These are phyloP conservation scores for Spergularia bocconei DNA, from an alignment of 148 eudicot genomes.

Conservation along the genomic window DNA sequence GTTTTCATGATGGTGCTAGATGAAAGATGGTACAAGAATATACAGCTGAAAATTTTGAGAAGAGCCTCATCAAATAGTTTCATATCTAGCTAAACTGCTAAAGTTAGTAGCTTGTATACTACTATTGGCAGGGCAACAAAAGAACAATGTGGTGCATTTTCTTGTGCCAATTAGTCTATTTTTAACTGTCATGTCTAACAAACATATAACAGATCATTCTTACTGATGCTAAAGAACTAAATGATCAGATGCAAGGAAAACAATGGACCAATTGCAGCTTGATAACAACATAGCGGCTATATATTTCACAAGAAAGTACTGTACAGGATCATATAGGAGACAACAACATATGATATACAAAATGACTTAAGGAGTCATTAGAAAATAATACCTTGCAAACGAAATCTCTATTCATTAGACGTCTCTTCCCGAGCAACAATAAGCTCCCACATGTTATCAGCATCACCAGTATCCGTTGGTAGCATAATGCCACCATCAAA, in stretches of 20 bases:
- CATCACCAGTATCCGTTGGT: slow-evolving; percentile 32
- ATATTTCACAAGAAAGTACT: not conserved
- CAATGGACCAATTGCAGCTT: not conserved
- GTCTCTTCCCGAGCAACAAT: slow-evolving; percentile 54
- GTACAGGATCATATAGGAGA: slow-evolving; percentile 14
- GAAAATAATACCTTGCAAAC: slow-evolving; percentile 21
- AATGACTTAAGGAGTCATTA: not conserved
- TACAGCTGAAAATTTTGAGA: too few relatives aligned
- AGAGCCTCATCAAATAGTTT: too few relatives aligned
- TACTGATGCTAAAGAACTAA: not conserved
- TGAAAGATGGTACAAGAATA: too few relatives aligned
- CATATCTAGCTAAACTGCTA: too few relatives aligned
- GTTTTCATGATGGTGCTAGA: too few relatives aligned
- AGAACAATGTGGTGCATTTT: too few relatives aligned
- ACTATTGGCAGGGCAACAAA: too few relatives aligned
- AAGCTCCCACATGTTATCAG: slow-evolving; percentile 44
- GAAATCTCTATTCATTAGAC: slow-evolving; percentile 8
- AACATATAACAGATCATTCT: not conserved
- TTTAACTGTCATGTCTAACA: not conserved
- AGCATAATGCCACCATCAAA: slow-evolving; percentile 47
- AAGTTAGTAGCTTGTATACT: too few relatives aligned
- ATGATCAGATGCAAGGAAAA: not conserved
- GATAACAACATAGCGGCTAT: not conserved
- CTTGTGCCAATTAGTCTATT: too few relatives aligned
- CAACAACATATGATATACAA: slow-evolving; percentile 2